These are phyloP conservation scores for Podila verticillata DNA, from an alignment of 192 early-diverging fungal genomes.

Conservation along the genomic window DNA sequence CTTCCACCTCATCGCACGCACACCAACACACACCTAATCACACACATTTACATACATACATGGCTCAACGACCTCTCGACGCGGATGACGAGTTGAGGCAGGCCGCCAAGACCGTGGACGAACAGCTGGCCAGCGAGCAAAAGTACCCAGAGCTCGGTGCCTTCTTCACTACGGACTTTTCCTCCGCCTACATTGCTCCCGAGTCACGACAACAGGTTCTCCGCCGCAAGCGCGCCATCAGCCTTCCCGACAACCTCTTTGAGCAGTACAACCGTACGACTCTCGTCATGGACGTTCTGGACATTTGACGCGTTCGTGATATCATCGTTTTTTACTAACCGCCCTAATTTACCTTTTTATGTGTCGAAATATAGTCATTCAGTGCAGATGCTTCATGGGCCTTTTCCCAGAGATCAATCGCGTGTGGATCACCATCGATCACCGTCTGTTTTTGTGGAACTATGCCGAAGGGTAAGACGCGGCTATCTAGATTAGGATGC, in stretches of 20 bases:
- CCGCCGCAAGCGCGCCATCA: constrained; percentile 66
- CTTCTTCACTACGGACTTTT: constrained; percentile 60
- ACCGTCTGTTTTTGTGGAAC: constrained; percentile 92
- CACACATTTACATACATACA: neutral
- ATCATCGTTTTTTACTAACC: neutral
- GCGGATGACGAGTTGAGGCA: constrained; percentile 33
- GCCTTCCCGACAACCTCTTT: constrained; percentile 80
- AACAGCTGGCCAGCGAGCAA: constrained; percentile 46
- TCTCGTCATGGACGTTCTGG: neutral
- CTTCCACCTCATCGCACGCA: no score
- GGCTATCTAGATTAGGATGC: no score
- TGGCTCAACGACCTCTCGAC: constrained; percentile 41
- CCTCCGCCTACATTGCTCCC: constrained; percentile 61
- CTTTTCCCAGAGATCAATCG: constrained; percentile 90
- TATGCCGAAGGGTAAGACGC: constrained; percentile 74
- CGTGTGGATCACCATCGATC: constrained; percentile 93
- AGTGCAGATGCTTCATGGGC: constrained; percentile 88
- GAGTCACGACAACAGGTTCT: constrained; percentile 65
- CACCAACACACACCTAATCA: no score
- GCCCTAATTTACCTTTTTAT: neutral
- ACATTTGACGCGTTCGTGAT: neutral
- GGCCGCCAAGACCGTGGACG: constrained; percentile 55
- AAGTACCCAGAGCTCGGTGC: constrained; percentile 52
- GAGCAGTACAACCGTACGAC: constrained; percentile 76
- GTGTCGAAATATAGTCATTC: constrained; percentile 47